Evolutionary conservation across 225 moss, liverwort and hornwort species (phyloP), one percentile per base, ranked within the genome.

Genomic region (Polytrichum formosum): DNA sequence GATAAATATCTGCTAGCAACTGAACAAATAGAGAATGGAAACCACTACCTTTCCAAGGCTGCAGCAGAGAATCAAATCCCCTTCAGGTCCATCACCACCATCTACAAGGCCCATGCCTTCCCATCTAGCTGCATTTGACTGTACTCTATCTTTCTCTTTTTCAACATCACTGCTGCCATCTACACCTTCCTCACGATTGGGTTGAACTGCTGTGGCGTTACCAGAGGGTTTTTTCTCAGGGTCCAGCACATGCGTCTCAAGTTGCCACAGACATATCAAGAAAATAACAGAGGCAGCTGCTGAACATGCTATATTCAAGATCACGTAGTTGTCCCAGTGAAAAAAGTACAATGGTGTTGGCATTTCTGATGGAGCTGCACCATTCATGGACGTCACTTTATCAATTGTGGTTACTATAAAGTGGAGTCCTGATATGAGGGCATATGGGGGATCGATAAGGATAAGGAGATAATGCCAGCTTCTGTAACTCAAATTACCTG

Each of bases 391-490:
- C 73, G 80, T 83, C 53, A 86, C 76, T 59, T 88, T 82, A 73
- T 85, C 82, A 77, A 94, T 88, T 28, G 92, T 84, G 16, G 63
- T 72, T 54, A 85, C 90, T 55, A 92, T 83, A 61, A 94, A 90
- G 78, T 92, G 82, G 56, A 94, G 85, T 75, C 94, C 94, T 37
- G 90, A 87, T 23, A 88, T 84, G 72, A 94, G 74, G 63, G 94
- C 83, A 68, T 94, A 94, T 30, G 92, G 92, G 19, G 94, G 91
- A 85, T 94, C 90, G 62, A 94, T 82, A 18, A 92, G 88, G 63
- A 78, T 78, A 58, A 94, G 70, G 66, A 94, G 83, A 29, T 84
- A 65, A 80, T 92, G 91, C 92, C 88, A 92, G 70, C 28, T 77
- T 26, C 16, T 59, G 55, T 83, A 87, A 37, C 77, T 73, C 28